A percentile compares a stretch with the other conserved stretches of the same genome.
Evolutionary conservation across 1,284 basidiomycete genomes (phyloP).

Genomic region (Thecaphora thlaspeos): DNA sequence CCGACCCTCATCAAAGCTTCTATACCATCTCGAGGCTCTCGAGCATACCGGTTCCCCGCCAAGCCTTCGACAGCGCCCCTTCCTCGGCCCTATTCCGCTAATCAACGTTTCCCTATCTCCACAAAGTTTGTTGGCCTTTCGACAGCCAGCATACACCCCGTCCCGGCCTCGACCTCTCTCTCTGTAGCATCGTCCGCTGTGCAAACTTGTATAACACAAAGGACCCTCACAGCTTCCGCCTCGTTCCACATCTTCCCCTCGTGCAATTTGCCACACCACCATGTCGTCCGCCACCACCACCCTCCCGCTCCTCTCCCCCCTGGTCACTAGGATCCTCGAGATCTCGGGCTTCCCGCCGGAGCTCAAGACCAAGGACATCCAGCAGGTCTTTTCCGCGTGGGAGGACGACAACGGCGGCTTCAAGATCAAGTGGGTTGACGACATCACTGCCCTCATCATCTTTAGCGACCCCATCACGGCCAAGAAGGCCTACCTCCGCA

Average conservation of each 20-base stretch:
- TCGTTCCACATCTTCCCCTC: no score
- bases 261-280: no score
- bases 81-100: no score
- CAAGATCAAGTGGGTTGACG: slow-evolving; percentile 98
- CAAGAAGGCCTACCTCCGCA: slow-evolving; percentile 92
- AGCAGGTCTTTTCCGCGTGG: slow-evolving; percentile 84
- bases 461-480: slow-evolving; percentile 70
- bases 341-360: slow-evolving; percentile 88
- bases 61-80: no score
- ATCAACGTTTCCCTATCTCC: no score
- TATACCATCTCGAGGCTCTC: no score
- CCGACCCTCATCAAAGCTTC: no score
- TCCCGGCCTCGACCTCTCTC: no score
- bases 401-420: slow-evolving; percentile 84
- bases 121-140: no score
- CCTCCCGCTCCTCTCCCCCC: slow-evolving; percentile 67
- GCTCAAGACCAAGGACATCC: slow-evolving; percentile 95
- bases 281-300: slow-evolving; percentile 1
- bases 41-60: no score
- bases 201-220: not conserved
- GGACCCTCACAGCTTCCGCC: no score
- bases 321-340: slow-evolving; percentile 90
- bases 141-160: no score
- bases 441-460: slow-evolving; percentile 90
- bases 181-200: not conserved